phyloP scores from a whole-genome alignment of 31 red algal species.

The Odonthalia washingtoniensis region DNA sequence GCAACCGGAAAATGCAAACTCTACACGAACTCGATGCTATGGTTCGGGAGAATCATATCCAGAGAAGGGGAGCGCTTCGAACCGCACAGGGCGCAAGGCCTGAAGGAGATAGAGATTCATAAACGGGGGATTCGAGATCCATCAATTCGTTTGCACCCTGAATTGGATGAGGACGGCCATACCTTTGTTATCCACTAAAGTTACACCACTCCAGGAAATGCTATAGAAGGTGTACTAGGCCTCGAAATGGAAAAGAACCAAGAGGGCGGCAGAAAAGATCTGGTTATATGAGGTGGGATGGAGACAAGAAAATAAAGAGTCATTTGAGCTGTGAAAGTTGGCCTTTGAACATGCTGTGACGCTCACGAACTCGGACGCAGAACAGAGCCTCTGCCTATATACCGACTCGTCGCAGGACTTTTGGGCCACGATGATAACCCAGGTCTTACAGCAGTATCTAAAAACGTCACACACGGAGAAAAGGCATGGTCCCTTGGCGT shows the following conservation, averaged over 20 bases:
- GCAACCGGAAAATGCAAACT: conserved; percentile 15
- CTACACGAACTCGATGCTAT: too few relatives aligned
- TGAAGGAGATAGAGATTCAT: background rate
- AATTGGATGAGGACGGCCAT: conserved; percentile 36
- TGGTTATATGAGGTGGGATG: background rate
- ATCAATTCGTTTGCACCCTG: conserved; percentile 3
- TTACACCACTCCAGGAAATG: conserved; percentile 4
- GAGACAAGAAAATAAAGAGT: conserved; percentile 10
- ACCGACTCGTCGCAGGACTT: conserved; percentile 44
- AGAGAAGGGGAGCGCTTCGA: conserved; percentile 4
- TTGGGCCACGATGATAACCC: conserved; percentile 43
- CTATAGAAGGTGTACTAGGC: conserved; percentile 31
- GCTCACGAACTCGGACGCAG: conserved; percentile 25
- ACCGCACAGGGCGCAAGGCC: background rate
- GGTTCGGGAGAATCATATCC: conserved; percentile 29
- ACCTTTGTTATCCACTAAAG: conserved; percentile 22
- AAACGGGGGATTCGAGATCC: conserved; percentile 12
- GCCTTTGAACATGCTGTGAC: conserved; percentile 1
- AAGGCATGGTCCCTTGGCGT: conserved; percentile 32
- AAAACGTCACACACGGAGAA: background rate
- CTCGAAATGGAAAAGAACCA: conserved; percentile 4
- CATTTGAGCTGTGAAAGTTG: conserved; percentile 1
- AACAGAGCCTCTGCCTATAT: conserved; percentile 25
- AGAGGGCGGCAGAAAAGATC: conserved; percentile 1
- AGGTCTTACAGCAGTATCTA: background rate